Base-by-base conservation (phyloP, 2,329 filamentous ascomycete genomes). In the Fusarium sublunatum region DNA sequence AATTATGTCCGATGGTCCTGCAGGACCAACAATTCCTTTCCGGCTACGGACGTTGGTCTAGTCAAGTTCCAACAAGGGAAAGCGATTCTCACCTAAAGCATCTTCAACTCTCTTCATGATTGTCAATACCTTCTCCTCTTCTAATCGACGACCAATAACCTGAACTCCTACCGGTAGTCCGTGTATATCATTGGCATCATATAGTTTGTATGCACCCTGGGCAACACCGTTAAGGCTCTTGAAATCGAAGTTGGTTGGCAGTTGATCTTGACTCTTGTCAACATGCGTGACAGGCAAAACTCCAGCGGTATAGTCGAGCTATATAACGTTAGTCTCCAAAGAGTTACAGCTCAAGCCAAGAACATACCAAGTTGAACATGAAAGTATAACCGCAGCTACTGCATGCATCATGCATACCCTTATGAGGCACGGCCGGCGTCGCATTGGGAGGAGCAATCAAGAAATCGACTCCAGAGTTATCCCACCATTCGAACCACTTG, bases 301-400 rank as follows among this genome's bases (percentile, higher is more conserved):
- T 34, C 93, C 93, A 11, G 86, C 85, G 1, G 91, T 86, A 76
- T 97, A 97, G 73, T 97, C 94, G 44, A 97, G 86, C 86, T 91
- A 61, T 22, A 26, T 2, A 25, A 11, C 29, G 32, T 70, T 42
- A 68, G 59, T 10, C 26, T 35, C 9, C 10, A 12, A 2, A 7
- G 8, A 4, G 10, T 11, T 1, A 11, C 25, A 7, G 31, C 7
- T 10, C 3, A 1, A 19, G 3, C 19, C 5, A 3, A 46, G 6
- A 7, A 79, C 86, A 76, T 78, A 91, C 89, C 71, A 97, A 66
- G 70, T 97, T 97, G 80, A 95, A 98, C 53, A 97, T 77, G 74
- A 97, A 97, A 0, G 93, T 97, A 73, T 98, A 97, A 1, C 92
- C 93, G 70, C 93, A 97, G 66, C 89, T 92, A 61, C 90, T 91